Evolutionary conservation across 148 eudicot genomes (phyloP).

Genomic region (Rhododendron molle): DNA sequence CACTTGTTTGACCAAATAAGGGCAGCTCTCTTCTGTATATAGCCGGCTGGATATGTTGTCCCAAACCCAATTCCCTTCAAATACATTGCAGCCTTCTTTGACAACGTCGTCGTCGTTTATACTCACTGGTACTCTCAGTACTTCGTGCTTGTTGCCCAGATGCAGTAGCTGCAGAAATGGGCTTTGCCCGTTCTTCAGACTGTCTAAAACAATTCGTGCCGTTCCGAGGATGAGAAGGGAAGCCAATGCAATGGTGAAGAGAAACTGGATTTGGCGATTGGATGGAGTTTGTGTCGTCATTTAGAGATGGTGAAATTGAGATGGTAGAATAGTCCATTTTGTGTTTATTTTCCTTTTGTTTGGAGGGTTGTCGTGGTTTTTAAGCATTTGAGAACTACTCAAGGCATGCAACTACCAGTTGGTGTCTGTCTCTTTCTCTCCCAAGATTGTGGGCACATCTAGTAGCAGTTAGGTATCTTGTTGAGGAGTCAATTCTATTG

Average conservation of each 20-base stretch:
- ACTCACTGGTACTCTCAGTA: conserved; percentile 22
- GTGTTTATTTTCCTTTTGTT: conserved; percentile 12
- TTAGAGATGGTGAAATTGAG: conserved; percentile 8
- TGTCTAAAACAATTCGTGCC: conserved; percentile 49
- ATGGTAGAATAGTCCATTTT: not conserved
- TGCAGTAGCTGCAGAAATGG: conserved; percentile 29
- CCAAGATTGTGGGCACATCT: not conserved
- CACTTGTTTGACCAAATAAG: conserved; percentile 73
- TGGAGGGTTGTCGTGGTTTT: conserved; percentile 24
- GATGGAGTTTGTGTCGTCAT: conserved; percentile 43
- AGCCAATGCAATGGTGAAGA: conserved; percentile 57
- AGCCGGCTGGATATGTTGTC: conserved; percentile 56
- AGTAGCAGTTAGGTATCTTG: conserved; percentile 5
- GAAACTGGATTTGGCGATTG: conserved; percentile 39
- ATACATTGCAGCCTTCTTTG: conserved; percentile 67
- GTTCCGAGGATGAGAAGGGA: conserved; percentile 63
- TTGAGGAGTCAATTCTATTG: conserved; percentile 7
- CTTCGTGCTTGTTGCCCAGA: conserved; percentile 8
- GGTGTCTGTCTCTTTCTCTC: conserved; percentile 23
- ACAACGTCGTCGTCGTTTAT: conserved; percentile 45
- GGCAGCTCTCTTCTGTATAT: conserved; percentile 65
- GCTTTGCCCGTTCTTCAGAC: conserved; percentile 36
- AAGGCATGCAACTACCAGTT: conserved; percentile 57
- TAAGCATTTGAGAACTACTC: conserved; percentile 30
- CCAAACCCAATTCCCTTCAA: conserved; percentile 79